Base-by-base conservation (phyloP, 2,329 filamentous ascomycete species). In the Trichoderma sp. region DNA sequence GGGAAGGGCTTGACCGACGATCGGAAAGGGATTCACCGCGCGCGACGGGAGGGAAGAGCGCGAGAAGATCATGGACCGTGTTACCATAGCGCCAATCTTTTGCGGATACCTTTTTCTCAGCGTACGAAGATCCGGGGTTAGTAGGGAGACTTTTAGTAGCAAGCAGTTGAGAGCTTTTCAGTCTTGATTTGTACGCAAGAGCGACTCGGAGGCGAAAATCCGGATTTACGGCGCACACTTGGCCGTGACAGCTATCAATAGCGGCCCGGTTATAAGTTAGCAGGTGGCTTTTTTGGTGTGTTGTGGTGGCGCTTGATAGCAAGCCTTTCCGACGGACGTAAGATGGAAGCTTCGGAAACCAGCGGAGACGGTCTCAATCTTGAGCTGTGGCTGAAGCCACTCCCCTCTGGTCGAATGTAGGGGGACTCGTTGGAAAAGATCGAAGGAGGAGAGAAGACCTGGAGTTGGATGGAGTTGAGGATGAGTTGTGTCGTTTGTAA, bases 31-130 rank as follows among this genome's bases (percentile, higher is more conserved):
- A 60, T 29, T 60, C 18, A 60, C 16, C 56, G 27, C 56, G 24
- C n/a, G 27, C 27, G 16, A 21, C 27, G 56, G 45, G 45, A 35
- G 65, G 53, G 65, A 16, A 68, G 6, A 68, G 33, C 16, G 65
- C 50, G 35, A 21, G 31, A 56, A 68, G 65, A 68, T 68, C 65
- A 68, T 56, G 65, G 65, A 33, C 65, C 65, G 65, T 68, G 65
- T 33, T 56, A 9, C 64, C n/a, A 68, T 68, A 68, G 65, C 29
- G 65, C 45, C 65, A 27, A 68, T 68, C 65, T 16, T 56, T 56
- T 68, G 41, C 41, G 45, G 45, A 67, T 53, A 45, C 64, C n/a
- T 29, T 16, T 8, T 56, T 68, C 45, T 56, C 9, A 24, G 50
- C 9, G 29, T 35, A 56, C 16, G 65, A 56, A 68, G 65, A 68